These are phyloP conservation scores for Annona cherimola DNA, from an alignment of 164 flowering plant genomes.

Conservation along the genomic window DNA sequence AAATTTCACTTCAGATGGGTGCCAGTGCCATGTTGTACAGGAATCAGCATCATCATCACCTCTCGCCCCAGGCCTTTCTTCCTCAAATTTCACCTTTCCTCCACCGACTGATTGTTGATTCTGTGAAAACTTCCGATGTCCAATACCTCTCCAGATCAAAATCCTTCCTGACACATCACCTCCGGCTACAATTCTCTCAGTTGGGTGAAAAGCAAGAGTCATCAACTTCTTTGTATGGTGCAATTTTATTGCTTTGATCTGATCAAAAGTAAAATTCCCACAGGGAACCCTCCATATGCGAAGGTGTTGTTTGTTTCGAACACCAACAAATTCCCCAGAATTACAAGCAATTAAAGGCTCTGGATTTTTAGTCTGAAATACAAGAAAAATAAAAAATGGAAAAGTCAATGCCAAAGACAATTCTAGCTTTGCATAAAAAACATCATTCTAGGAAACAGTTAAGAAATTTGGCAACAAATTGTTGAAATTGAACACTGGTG, in stretches of 20 bases:
- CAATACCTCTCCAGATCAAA: constrained; percentile 87
- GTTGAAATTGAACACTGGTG: too few relatives aligned
- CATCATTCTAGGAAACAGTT: neutral
- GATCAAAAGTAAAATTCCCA: constrained; percentile 30
- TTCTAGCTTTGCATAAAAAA: neutral
- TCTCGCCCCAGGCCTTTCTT: constrained; percentile 80
- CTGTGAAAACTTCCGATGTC: constrained; percentile 34
- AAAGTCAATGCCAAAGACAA: neutral
- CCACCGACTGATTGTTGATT: constrained; percentile 16
- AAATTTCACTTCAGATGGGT: constrained; percentile 63
- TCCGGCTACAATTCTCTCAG: constrained; percentile 72
- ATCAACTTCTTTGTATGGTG: constrained; percentile 76
- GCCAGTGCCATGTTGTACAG: constrained; percentile 99
- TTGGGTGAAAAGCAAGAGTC: constrained; percentile 82
- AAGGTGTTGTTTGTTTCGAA: constrained; percentile 46
- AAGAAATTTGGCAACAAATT: neutral
- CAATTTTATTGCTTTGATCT: constrained; percentile 52
- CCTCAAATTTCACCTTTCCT: constrained; percentile 25
- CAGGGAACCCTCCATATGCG: constrained; percentile 63
- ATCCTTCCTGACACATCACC: constrained; percentile 94
- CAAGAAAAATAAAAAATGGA: neutral
- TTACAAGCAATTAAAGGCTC: constrained; percentile 44
- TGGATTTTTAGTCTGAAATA: constrained; percentile 51
- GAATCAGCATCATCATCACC: constrained; percentile 88
- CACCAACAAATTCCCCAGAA: constrained; percentile 66